Base-by-base conservation (phyloP, 306 rosid genomes). In the Glycyrrhiza uralensis region DNA sequence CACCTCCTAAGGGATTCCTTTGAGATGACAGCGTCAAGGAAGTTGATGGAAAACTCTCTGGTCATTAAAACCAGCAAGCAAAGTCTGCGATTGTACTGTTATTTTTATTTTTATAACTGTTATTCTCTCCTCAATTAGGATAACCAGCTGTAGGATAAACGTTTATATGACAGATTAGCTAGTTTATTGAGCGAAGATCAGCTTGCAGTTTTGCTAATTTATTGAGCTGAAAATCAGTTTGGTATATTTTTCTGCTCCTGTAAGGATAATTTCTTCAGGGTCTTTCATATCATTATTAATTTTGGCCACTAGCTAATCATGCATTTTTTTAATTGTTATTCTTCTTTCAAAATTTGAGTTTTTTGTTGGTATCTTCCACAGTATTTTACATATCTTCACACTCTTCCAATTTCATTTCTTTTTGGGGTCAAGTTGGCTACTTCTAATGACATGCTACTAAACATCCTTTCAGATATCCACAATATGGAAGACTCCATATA, bases 401-500 rank as follows among this genome's bases (percentile, higher is more conserved):
- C 41, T 32, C 66, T 49, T 24, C 14, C 26, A 1, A 23, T 29
- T 33, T 52, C 4, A 2, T 33, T 28, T 45, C 2, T 46, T 71
- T 60, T 45, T 35, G 4, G 24, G 24, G 18, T 66, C 5, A 17
- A 65, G 35, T 75, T 9, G 47, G 58, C 20, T 51, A 5, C 75
- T 51, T 69, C 58, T 26, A 29, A 71, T 92, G 59, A 85, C 66
- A 35, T 50, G 80, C 64, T 60, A 62, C 56, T 63, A 33, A 66
- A 78, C 41, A 78, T 57, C 68, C 38, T 69, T 77, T 81, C 85
- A 94, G 98, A 87, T 94, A 74, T 86, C 91, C 63, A 91, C 98
- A 50, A 87, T 94, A 60, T 94, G 98, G 98, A 91, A 79, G 87
- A 82, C 22, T 76, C 87, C 89, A 52, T 81, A 81, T 82, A 91